phyloP scores from a whole-genome alignment of 2,329 filamentous ascomycete species.

The Alternaria viburni region DNA sequence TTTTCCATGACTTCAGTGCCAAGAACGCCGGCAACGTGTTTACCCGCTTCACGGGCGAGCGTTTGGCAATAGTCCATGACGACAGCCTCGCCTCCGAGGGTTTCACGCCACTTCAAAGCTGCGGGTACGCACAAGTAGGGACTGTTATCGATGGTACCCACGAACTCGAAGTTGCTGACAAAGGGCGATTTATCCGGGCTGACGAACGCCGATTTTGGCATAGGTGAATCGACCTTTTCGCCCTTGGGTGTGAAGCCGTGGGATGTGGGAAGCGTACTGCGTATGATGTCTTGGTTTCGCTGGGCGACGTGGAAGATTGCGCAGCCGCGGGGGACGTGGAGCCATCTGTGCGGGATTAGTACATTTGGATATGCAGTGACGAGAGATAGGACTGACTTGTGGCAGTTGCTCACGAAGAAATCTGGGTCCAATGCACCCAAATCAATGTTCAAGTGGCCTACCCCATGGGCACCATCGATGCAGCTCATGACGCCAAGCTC shows the following conservation, averaged over 20 bases:
- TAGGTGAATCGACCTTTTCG: conserved; percentile 46
- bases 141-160: conserved; percentile 75
- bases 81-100: conserved; percentile 74
- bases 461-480: conserved; percentile 83
- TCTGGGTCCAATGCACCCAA: conserved; percentile 73
- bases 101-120: conserved; percentile 72
- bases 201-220: conserved; percentile 31
- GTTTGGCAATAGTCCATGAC: conserved; percentile 69
- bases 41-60: conserved; percentile 69
- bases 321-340: conserved; percentile 78
- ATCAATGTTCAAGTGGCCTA: conserved; percentile 79
- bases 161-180: conserved; percentile 74
- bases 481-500: conserved; percentile 72
- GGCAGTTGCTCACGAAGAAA: conserved; percentile 83
- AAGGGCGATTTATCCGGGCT: conserved; percentile 63
- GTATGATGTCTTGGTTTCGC: conserved; percentile 77
- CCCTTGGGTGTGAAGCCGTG: conserved; percentile 70
- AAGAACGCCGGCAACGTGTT: conserved; percentile 65
- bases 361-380: neutral
- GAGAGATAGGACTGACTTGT: conserved; percentile 29
- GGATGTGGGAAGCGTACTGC: conserved; percentile 77
- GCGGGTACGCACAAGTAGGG: conserved; percentile 76
- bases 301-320: conserved; percentile 80
- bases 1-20: conserved; percentile 78
- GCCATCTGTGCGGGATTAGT: conserved; percentile 64